phyloP scores from a whole-genome alignment of 2,329 filamentous ascomycete genomes.

The Emydomyces testavorans region DNA sequence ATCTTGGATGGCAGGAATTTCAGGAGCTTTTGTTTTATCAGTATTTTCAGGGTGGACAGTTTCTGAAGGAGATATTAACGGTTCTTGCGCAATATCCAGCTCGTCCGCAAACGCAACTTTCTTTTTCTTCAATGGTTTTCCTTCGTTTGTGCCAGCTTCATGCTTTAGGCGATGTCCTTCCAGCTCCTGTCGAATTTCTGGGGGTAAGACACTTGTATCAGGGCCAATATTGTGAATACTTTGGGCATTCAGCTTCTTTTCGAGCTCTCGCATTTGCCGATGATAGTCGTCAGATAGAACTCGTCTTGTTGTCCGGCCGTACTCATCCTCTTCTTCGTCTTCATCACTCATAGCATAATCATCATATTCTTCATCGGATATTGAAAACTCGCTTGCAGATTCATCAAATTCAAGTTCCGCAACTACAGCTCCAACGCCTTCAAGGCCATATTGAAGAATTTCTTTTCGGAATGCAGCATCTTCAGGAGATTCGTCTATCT shows the following conservation, averaged over 20 bases:
- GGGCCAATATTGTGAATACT: slow-evolving; percentile 49
- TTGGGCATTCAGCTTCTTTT: slow-evolving; percentile 56
- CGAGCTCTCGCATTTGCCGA: slow-evolving; percentile 72
- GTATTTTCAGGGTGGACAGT: slow-evolving; percentile 20
- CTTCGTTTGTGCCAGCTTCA: slow-evolving; percentile 11
- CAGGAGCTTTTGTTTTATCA: slow-evolving; percentile 26
- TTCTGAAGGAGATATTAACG: slow-evolving; percentile 20
- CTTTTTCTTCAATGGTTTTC: slow-evolving; percentile 42
- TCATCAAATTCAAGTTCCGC: slow-evolving; percentile 82
- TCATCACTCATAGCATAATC: slow-evolving; percentile 42
- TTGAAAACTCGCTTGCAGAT: slow-evolving; percentile 38
- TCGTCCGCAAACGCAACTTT: slow-evolving; percentile 68
- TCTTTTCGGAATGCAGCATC: slow-evolving; percentile 70
- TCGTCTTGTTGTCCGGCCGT: slow-evolving; percentile 58
- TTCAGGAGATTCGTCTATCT: slow-evolving; percentile 64
- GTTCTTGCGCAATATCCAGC: slow-evolving; percentile 55
- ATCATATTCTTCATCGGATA: slow-evolving; percentile 45
- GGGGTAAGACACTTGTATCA: slow-evolving; percentile 27
- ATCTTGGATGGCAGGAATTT: slow-evolving; percentile 30
- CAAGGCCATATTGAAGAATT: slow-evolving; percentile 82
- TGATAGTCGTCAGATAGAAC: slow-evolving; percentile 64
- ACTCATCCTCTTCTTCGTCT: slow-evolving; percentile 55
- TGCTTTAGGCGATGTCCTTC: slow-evolving; percentile 18
- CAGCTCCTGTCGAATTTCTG: slow-evolving; percentile 25
- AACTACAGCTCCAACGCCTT: slow-evolving; percentile 81